Conservation (phyloP, 495 filamentous ascomycete species). For the Neurospora africana region DNA sequence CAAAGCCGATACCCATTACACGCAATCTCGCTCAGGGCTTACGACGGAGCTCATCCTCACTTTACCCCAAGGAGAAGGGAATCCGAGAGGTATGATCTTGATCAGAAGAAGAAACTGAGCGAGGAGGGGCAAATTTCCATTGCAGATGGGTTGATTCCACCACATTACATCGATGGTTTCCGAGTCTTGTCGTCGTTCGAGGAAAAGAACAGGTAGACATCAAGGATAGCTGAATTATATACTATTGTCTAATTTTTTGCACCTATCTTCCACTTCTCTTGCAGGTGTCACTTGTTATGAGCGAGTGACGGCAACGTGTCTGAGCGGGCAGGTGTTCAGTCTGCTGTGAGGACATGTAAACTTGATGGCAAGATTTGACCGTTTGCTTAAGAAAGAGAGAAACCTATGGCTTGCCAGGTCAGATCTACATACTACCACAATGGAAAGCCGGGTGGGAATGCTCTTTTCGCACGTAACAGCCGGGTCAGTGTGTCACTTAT, state of each 20-base stretch:
- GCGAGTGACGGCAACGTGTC: too few species aligned
- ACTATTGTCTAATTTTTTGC: neutral
- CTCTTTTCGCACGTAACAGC: too few species aligned
- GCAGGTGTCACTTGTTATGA: too few species aligned
- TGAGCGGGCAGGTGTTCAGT: too few species aligned
- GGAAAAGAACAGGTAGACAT: neutral
- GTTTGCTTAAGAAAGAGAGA: too few species aligned
- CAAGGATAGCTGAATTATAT: neutral
- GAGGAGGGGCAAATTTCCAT: neutral
- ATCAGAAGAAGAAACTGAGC: neutral
- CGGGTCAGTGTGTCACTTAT: too few species aligned
- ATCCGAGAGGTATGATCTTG: neutral
- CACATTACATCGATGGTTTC: neutral
- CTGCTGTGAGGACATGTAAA: too few species aligned
- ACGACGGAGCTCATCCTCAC: neutral
- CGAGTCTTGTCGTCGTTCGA: neutral
- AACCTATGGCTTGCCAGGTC: too few species aligned
- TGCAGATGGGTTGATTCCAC: neutral
- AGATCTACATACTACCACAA: too few species aligned
- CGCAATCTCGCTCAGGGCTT: neutral
- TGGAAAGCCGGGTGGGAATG: too few species aligned
- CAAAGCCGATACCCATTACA: neutral
- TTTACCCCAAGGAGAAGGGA: neutral
- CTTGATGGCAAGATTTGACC: too few species aligned
- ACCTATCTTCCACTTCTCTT: too few species aligned